Conservation (phyloP, 2,329 filamentous ascomycete genomes). For the Aspergillus persii region DNA sequence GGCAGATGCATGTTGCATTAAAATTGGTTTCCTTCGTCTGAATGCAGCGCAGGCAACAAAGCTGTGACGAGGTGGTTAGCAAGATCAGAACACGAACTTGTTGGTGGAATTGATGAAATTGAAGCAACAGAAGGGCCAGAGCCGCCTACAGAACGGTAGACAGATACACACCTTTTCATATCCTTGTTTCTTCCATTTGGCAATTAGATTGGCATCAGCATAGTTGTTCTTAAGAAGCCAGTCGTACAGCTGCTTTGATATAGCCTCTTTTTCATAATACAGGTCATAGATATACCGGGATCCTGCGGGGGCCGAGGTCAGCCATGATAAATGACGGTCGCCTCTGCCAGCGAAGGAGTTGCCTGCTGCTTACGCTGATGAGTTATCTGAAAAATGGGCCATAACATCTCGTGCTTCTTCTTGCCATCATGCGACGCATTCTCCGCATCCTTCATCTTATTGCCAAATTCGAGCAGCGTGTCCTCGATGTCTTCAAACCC, state of each 20-base stretch:
- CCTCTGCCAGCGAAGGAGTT: background rate
- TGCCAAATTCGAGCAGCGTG: conserved; percentile 64
- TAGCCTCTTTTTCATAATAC: conserved; percentile 97
- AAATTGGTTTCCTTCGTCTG: conserved; percentile 99
- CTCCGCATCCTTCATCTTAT: conserved; percentile 77
- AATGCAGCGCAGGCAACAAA: conserved; percentile 93
- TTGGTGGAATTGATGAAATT: background rate
- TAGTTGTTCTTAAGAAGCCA: conserved; percentile 97
- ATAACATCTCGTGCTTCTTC: conserved; percentile 87
- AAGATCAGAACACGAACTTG: background rate
- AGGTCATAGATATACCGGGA: conserved; percentile 93
- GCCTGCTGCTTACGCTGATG: conserved; percentile 72
- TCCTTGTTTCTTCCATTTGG: conserved; percentile 99
- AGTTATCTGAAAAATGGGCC: conserved; percentile 96
- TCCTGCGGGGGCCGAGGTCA: conserved; percentile 36
- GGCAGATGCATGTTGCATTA: conserved; percentile 94
- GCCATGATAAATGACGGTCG: background rate
- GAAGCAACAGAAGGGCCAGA: conserved; percentile 11
- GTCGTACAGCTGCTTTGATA: conserved; percentile 87
- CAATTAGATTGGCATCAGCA: conserved; percentile 90
- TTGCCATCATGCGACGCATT: conserved; percentile 76
- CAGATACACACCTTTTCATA: conserved; percentile 78
- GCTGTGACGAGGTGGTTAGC: conserved; percentile 45
- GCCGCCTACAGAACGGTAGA: background rate
- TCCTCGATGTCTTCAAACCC: conserved; percentile 69